Evolutionary conservation across 2,329 filamentous ascomycete species (phyloP), one percentile per base, ranked within the genome.

Genomic region (Talaromyces verruculosus): DNA sequence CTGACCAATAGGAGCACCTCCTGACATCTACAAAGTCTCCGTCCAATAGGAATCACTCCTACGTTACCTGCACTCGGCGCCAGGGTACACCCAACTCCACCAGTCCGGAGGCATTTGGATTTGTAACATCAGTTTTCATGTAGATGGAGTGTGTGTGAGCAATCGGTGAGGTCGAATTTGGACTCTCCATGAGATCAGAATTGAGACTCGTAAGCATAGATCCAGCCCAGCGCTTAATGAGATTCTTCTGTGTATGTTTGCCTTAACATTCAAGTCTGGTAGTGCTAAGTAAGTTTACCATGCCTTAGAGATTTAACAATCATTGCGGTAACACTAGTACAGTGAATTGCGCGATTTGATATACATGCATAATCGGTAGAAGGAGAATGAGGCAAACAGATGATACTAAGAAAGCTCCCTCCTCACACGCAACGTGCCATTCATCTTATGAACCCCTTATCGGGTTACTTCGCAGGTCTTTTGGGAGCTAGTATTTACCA

Each of bases 11-110:
- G 51, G 51, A 55, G 51, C 17, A 35, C 19, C 30, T 35, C 51
- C 51, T 19, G 7, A 10, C 10, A 35, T 35, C 8, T 55, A 55
- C 8, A 35, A 22, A 35, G 5, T 4, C 4, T 35, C 3, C 30
- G 30, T 17, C 51, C 30, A 55, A 35, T 55, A 11, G 51, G 51
- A 35, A 72, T 35, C 4, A 22, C 30, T 35, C 51, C 51, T 11
- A 6, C 28, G 15, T 33, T 53, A 30, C 6, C 28, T 51, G 5
- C 47, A 22, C 3, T 25, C 25, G 4, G 4, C 45, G 11, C 19
- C 28, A 2, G 15, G 15, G 13, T 28, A 51, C 5, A 25, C 22
- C 17, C 25, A 8, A 30, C 13, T 51, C 28, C 28, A 7, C 2
- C 15, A 30, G n/a, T 17, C 7, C 15, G 25, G 15, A 30, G 25